Conservation (phyloP, 208 protist species). For the Crithidia brevicula region DNA sequence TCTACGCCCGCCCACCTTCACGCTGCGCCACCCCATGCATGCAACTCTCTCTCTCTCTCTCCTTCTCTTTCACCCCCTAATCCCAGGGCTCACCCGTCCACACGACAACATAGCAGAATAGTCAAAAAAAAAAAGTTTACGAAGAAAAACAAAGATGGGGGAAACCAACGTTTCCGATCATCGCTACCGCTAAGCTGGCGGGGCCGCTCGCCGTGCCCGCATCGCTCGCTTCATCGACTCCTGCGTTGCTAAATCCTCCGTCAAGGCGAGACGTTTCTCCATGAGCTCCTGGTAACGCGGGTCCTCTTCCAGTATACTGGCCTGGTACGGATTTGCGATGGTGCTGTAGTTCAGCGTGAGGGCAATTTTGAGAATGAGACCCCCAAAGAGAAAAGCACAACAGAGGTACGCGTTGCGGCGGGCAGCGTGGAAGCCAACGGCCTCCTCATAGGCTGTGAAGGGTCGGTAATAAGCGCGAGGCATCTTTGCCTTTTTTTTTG, state of each 20-base stretch:
- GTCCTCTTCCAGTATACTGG: constrained; percentile 40
- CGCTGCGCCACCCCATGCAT: no score
- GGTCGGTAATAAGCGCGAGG: constrained; percentile 85
- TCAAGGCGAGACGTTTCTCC: constrained; percentile 49
- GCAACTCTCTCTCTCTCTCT: no score
- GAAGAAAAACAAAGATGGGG: background rate
- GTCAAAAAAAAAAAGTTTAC: no score
- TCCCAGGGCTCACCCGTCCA: no score
- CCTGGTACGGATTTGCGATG: constrained; percentile 20
- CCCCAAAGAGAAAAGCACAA: constrained; percentile 66
- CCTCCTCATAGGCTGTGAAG: constrained; percentile 86
- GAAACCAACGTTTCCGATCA: no score
- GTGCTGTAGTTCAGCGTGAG: constrained; percentile 60
- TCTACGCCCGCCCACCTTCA: no score
- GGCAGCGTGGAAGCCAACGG: constrained; percentile 68
- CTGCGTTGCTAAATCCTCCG: constrained; percentile 39
- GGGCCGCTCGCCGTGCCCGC: constrained; percentile 21
- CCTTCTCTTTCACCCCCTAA: no score
- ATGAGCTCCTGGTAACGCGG: constrained; percentile 55
- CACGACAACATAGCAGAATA: no score
- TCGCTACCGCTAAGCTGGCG: constrained; percentile 27
- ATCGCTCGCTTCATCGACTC: constrained; percentile 47
- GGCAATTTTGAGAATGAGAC: constrained; percentile 64
- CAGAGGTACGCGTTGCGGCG: constrained; percentile 76
- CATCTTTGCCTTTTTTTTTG: constrained; percentile 40